These are phyloP conservation scores for Arabidopsis suecica DNA, from an alignment of 345 rosid species.

Conservation along the genomic window DNA sequence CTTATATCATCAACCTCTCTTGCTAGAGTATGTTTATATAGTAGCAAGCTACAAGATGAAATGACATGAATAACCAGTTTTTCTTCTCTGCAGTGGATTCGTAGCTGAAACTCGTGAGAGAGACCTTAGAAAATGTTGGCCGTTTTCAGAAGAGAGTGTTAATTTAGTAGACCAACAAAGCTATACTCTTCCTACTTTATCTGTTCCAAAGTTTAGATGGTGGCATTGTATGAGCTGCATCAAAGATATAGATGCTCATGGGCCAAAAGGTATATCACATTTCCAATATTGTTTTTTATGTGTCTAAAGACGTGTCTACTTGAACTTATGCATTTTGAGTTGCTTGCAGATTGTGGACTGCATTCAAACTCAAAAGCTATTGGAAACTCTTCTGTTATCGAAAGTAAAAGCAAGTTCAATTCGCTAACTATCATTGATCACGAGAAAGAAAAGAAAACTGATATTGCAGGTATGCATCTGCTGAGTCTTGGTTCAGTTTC, in stretches of 20 bases:
- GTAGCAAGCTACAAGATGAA: constrained; percentile 1
- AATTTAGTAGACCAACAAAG: constrained; percentile 44
- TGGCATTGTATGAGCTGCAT: constrained; percentile 61
- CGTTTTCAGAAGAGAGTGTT: constrained; percentile 57
- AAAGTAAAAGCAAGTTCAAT: constrained; percentile 35
- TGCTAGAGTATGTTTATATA: constrained; percentile 2
- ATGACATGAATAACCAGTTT: constrained; percentile 11
- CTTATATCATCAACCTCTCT: constrained; percentile 9
- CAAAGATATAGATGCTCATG: constrained; percentile 43
- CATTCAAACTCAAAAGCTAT: constrained; percentile 29
- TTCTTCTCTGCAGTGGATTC: constrained; percentile 59
- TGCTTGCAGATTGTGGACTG: constrained; percentile 45
- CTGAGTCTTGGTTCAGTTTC: constrained; percentile 25
- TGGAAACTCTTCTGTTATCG: constrained; percentile 38
- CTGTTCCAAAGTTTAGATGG: constrained; percentile 59
- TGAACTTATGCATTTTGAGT: constrained; percentile 40
- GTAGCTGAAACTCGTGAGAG: constrained; percentile 60
- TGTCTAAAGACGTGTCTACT: constrained; percentile 18
- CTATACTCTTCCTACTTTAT: constrained; percentile 55
- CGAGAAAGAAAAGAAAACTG: constrained; percentile 44
- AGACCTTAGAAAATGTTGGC: constrained; percentile 61
- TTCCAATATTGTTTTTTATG: constrained; percentile 8
- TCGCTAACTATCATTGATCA: constrained; percentile 37
- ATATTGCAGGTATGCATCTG: constrained; percentile 48
- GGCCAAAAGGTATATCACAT: constrained; percentile 28